Evolutionary conservation across 2,329 filamentous ascomycete species (phyloP).

Genomic region (Coniosporium tulheliwenetii): DNA sequence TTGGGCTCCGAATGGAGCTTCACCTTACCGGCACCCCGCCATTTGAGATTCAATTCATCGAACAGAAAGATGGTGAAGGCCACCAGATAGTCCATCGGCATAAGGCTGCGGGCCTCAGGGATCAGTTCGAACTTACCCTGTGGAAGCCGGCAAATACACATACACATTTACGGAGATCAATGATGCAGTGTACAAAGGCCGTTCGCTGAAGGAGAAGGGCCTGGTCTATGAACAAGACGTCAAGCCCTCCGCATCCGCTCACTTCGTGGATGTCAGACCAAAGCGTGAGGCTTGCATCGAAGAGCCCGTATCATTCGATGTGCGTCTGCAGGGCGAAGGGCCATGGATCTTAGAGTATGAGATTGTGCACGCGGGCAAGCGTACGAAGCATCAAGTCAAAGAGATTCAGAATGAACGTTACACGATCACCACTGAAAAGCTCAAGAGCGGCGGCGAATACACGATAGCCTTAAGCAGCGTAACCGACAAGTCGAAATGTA

Average conservation of each 20-base stretch:
- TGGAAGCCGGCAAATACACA: slow-evolving; percentile 66
- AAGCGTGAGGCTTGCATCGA: slow-evolving; percentile 65
- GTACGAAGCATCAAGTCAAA: slow-evolving; percentile 50
- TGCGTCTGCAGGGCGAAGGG: slow-evolving; percentile 63
- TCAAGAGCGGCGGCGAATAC: slow-evolving; percentile 79
- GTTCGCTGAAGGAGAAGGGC: slow-evolving; percentile 44
- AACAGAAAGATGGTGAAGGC: slow-evolving; percentile 44
- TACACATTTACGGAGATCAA: slow-evolving; percentile 73
- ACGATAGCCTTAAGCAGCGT: slow-evolving; percentile 72
- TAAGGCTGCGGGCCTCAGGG: slow-evolving; percentile 53
- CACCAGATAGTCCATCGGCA: slow-evolving; percentile 38
- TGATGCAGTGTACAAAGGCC: slow-evolving; percentile 63
- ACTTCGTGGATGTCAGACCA: slow-evolving; percentile 41
- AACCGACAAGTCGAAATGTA: slow-evolving; percentile 74
- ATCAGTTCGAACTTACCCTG: slow-evolving; percentile 70
- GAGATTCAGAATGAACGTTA: slow-evolving; percentile 47
- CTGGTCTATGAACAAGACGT: slow-evolving; percentile 72
- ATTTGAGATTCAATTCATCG: slow-evolving; percentile 67
- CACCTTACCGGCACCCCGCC: slow-evolving; percentile 87
- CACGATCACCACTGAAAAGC: slow-evolving; percentile 58
- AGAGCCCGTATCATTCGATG: slow-evolving; percentile 58
- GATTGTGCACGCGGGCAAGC: slow-evolving; percentile 74
- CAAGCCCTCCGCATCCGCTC: slow-evolving; percentile 76
- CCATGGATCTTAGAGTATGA: slow-evolving; percentile 91
- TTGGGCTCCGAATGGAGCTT: slow-evolving; percentile 76